A percentile compares a stretch with the other conserved stretches of the same genome.
These are phyloP conservation scores for Ophiocordyceps camponoti-leonardi DNA, from an alignment of 2,329 filamentous ascomycete genomes.

Conservation along the genomic window DNA sequence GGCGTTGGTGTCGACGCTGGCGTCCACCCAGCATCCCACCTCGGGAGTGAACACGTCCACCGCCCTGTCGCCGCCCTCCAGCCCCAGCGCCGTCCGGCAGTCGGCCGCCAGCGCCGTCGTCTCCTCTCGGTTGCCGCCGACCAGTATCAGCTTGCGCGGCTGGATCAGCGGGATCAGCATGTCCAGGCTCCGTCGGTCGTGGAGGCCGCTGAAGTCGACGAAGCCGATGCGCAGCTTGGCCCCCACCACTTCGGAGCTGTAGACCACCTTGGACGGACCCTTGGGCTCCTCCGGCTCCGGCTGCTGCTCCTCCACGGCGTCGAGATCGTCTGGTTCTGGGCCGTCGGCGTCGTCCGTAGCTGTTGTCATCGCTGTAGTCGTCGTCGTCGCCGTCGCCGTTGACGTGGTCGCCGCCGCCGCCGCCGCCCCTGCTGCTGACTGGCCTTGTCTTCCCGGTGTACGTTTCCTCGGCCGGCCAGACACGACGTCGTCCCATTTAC, in stretches of 20 bases:
- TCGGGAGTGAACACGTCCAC: constrained; percentile 68
- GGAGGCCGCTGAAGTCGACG: constrained; percentile 81
- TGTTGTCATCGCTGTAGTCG: constrained; percentile 7
- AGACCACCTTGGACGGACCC: constrained; percentile 62
- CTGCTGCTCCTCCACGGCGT: constrained; percentile 41
- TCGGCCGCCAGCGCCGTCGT: constrained; percentile 64
- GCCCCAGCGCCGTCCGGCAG: constrained; percentile 52
- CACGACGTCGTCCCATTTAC: constrained; percentile 67
- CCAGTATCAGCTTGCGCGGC: constrained; percentile 85
- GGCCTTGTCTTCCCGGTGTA: constrained; percentile 24
- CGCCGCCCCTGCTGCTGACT: background rate
- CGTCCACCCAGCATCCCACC: constrained; percentile 61
- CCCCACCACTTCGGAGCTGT: constrained; percentile 43
- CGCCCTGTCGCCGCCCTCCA: constrained; percentile 25
- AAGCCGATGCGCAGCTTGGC: constrained; percentile 66
- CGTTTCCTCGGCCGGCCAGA: constrained; percentile 37
- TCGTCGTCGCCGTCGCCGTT: constrained; percentile 14
- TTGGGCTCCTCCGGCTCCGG: constrained; percentile 28
- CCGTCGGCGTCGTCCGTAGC: constrained; percentile 25
- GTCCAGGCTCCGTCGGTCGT: constrained; percentile 83
- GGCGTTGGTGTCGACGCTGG: constrained; percentile 92
- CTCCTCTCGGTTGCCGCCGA: constrained; percentile 64
- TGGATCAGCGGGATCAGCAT: constrained; percentile 91
- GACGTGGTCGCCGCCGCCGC: background rate
- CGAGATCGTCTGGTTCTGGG: constrained; percentile 33